Base-by-base conservation (phyloP, 1,284 basidiomycete species). In the Ceratobasidium theobromae region DNA sequence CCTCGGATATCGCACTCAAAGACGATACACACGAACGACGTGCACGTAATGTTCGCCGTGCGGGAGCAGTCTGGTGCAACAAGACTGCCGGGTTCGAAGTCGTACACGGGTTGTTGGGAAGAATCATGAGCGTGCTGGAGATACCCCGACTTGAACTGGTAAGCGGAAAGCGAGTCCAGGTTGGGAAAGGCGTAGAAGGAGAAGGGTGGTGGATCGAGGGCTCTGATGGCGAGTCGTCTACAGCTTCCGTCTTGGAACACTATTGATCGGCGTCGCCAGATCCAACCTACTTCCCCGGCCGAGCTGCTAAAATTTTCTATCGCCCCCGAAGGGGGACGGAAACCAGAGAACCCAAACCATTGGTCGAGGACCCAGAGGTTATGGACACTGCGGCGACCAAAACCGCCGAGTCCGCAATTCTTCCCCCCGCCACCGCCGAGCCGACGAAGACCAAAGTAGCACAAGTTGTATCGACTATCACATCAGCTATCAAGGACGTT, bases 21-120 rank as follows among this genome's bases (percentile, higher is more conserved):
- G 95, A 98, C 76, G 72, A 75, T 12, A 77, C 78, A 35, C 78
- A 82, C 68, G 94, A 99, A 77, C 84, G 95, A 46, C 91, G 95
- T 76, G 83, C 93, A 41, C 82, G 88, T 69, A 99, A 99, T 76
- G 86, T 89, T 60, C 82, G 95, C 66, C 89, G 92, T 72, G 87
- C 95, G 0, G 93, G 86, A 0, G 96, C 91, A 0, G 85, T 98
- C 32, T 98, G 93, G 87, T 95, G 93, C 77, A 96, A 97, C 77
- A 94, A 93, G 80, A 91, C 89, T 14, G 97, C 96, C 18, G 93
- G 93, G 6, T 99, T 99, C 76, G 97, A 99, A 80, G 85, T 97
- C 69, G 89, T 97, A 9, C 97, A 99, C 75, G 96, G 96, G 25
- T 79, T 99, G 76, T 79, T 99, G 70, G 95, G 98, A 77, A 82